Evolutionary conservation across 805 yeast species (phyloP).

Genomic region (Helenozyma baotianmanensis): DNA sequence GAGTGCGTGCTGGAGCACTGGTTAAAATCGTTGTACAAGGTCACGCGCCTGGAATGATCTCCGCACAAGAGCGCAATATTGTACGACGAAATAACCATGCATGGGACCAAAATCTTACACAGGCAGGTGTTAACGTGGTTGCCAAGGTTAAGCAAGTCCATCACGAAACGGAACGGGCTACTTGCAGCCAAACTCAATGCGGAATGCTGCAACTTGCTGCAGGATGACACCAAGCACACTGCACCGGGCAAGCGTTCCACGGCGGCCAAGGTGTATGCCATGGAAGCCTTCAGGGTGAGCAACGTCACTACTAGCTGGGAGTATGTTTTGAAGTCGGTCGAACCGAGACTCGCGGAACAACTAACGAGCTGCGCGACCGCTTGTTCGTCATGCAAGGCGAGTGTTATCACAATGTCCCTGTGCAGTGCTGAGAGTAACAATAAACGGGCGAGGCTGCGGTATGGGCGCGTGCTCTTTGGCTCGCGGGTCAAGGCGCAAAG

Average conservation of each 20-base stretch:
- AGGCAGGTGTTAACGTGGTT: constrained; percentile 1
- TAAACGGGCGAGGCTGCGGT: too few relatives aligned
- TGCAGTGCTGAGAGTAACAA: too few relatives aligned
- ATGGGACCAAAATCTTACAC: constrained; percentile 5
- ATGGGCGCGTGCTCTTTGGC: too few relatives aligned
- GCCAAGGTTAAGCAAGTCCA: constrained; percentile 13
- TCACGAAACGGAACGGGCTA: constrained; percentile 8
- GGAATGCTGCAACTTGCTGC: constrained; percentile 5
- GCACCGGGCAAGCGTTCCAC: constrained; percentile 10
- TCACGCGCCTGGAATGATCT: too few relatives aligned
- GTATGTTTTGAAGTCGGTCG: constrained; percentile 5
- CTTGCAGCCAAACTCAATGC: constrained; percentile 11
- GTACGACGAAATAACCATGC: constrained; percentile 6
- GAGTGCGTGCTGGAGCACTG: constrained; percentile 6
- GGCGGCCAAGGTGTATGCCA: constrained; percentile 3
- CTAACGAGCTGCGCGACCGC: constrained; percentile 7
- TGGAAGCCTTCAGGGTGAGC: constrained; percentile 5
- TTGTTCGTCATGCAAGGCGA: constrained; percentile 7
- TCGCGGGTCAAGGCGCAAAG: too few relatives aligned
- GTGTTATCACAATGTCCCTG: constrained; percentile 7
- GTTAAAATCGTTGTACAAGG: constrained; percentile 11
- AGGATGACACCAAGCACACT: constrained; percentile 4
- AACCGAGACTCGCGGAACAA: too few relatives aligned
- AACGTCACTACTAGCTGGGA: constrained; percentile 6
- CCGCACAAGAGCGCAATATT: constrained; percentile 2